phyloP scores from a whole-genome alignment of 495 filamentous ascomycete species.

The Aspergillus carlsbadensis region DNA sequence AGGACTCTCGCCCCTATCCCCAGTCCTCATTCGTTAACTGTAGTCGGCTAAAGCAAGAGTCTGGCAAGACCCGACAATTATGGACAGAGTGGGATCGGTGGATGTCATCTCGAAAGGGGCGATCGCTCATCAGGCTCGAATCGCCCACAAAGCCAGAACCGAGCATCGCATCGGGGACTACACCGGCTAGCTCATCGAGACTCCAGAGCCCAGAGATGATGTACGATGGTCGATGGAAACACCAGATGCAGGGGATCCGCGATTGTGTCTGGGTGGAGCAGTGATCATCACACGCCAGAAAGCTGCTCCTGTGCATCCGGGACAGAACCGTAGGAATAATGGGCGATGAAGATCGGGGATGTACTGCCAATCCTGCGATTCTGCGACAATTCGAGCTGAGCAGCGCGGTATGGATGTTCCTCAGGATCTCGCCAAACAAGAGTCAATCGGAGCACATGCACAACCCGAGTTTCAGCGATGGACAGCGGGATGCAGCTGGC shows the following conservation, averaged over 20 bases:
- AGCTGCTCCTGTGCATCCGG: slow-evolving; percentile 2
- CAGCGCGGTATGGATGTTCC: background rate
- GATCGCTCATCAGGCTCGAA: slow-evolving; percentile 1
- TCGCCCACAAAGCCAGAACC: background rate
- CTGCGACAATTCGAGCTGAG: background rate
- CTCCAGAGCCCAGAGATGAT: background rate
- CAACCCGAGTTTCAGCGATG: slow-evolving; percentile 1
- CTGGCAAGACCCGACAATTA: background rate
- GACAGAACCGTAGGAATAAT: slow-evolving; percentile 3
- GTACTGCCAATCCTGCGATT: background rate
- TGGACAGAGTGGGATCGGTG: background rate
- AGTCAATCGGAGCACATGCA: background rate
- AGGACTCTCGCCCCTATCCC: background rate
- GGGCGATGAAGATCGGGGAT: background rate
- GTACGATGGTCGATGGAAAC: slow-evolving; percentile 9
- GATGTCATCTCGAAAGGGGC: slow-evolving; percentile 2
- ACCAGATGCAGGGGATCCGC: slow-evolving; percentile 10
- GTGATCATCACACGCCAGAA: background rate
- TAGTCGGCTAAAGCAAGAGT: background rate
- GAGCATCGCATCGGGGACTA: slow-evolving; percentile 1
- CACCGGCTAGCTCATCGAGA: slow-evolving; percentile 15
- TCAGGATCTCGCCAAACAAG: background rate
- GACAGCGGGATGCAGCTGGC: background rate
- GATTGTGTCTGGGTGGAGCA: background rate
- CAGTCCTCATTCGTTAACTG: background rate